Conservation (phyloP, 2,329 filamentous ascomycete genomes). For the Penicillium thymicola region DNA sequence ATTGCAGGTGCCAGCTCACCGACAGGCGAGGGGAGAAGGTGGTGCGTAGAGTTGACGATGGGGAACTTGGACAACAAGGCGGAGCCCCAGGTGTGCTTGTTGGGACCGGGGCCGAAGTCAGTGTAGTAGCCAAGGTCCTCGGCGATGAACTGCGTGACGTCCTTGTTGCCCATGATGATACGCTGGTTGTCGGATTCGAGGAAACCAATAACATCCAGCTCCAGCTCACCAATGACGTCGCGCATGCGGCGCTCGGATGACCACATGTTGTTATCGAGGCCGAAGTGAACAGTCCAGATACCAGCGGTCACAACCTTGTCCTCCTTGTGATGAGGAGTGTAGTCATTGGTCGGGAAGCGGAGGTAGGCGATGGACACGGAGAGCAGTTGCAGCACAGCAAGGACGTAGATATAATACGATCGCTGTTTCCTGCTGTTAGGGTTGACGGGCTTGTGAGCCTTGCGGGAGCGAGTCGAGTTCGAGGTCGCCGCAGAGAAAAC, state of each 20-base stretch:
- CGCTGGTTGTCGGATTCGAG: constrained; percentile 90
- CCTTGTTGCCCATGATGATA: constrained; percentile 99
- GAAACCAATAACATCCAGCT: constrained; percentile 94
- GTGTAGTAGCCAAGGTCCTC: constrained; percentile 99
- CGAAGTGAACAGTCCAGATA: constrained; percentile 99
- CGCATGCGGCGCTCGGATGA: constrained; percentile 92
- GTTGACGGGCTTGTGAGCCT: constrained; percentile 32
- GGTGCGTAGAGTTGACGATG: constrained; percentile 94
- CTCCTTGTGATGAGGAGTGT: constrained; percentile 82
- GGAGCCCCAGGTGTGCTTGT: constrained; percentile 98
- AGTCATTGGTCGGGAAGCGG: constrained; percentile 89
- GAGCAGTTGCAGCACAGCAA: constrained; percentile 74
- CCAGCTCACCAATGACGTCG: constrained; percentile 85
- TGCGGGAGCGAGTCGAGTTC: constrained; percentile 48
- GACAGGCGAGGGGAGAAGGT: constrained; percentile 87
- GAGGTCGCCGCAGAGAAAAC: constrained; percentile 65
- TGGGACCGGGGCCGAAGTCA: constrained; percentile 92
- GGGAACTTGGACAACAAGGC: constrained; percentile 95
- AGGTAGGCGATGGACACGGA: constrained; percentile 79
- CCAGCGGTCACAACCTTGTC: constrained; percentile 87
- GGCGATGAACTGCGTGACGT: constrained; percentile 89
- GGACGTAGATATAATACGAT: constrained; percentile 67
- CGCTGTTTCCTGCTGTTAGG: constrained; percentile 50
- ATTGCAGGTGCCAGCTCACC: constrained; percentile 95
- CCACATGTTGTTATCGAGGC: constrained; percentile 98